Base-by-base conservation (phyloP, 2,329 filamentous ascomycete genomes). In the Peltaster fructicola region DNA sequence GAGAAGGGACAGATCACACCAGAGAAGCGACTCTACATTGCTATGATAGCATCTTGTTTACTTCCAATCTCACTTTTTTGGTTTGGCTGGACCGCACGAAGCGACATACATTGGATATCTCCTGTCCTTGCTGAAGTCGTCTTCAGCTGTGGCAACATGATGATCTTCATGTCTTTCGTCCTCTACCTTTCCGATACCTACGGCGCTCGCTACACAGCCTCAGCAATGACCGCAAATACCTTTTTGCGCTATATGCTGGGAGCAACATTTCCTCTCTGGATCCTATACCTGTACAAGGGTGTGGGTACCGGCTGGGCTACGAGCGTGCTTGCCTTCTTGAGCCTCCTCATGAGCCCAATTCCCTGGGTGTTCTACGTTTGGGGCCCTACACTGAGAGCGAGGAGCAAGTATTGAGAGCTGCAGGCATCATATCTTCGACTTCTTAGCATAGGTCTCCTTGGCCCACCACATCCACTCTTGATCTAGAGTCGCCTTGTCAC, bases 231-330 rank as follows among this genome's bases (percentile, higher is more conserved):
- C 6, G 68, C 68, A 2, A 71, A 69, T 30, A 57, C 59, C 2
- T 47, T 73, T 10, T 49, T 63, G 1, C 48, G 68, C 14, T 73
- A 72, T 32, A 43, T 46, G 0, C 53, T 71, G 4, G 63, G 62
- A 0, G 62, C 58, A 1, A 59, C 54, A 0, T 73, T 73, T 26
- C 69, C 68, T 0, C 41, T 73, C 0, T 73, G 72, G 15, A 27
- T 26, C 3, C 26, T 28, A 4, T 27, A 33, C 10, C 33, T 56
- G 45, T 54, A 53, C 23, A 26, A 40, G 5, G 33, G 15, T 2
- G 32, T 57, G 3, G 51, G 50, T 1, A 44, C 50, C 7, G 43
- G 47, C 8, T 52, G 51, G 45, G 54, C 53, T 2, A 46, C 41
- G 3, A 47, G 41, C 13, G 25, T 55, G 6, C 41, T 57, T 16